A percentile compares a stretch with the other conserved stretches of the same genome.
These are phyloP conservation scores for Nicotiana benthamiana DNA, from an alignment of 257 asterid species.

Conservation along the genomic window DNA sequence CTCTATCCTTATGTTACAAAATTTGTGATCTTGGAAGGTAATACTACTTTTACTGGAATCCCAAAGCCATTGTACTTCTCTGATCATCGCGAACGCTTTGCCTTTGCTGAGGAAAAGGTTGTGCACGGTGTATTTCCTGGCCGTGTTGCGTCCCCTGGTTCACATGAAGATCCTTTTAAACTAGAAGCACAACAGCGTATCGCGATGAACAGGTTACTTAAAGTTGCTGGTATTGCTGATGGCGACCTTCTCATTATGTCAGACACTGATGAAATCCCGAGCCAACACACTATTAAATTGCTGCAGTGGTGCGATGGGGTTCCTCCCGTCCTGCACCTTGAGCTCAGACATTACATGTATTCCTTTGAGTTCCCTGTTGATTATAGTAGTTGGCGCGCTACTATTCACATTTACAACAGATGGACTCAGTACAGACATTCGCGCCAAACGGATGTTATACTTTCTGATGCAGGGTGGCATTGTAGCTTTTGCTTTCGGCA, in stretches of 20 bases:
- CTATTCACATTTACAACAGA: slow-evolving; percentile 43
- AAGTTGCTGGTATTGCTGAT: slow-evolving; percentile 44
- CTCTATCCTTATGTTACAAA: slow-evolving; percentile 59
- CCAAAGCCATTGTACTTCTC: slow-evolving; percentile 66
- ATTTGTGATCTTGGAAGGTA: slow-evolving; percentile 77
- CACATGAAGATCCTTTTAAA: slow-evolving; percentile 56
- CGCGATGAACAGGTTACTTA: slow-evolving; percentile 59
- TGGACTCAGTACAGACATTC: slow-evolving; percentile 72
- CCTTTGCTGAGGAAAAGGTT: slow-evolving; percentile 61
- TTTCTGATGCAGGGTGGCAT: slow-evolving; percentile 94
- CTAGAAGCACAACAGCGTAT: slow-evolving; percentile 67
- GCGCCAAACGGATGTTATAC: slow-evolving; percentile 49
- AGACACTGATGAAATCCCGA: slow-evolving; percentile 89
- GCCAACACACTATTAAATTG: slow-evolving; percentile 71
- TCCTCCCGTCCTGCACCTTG: slow-evolving; percentile 68
- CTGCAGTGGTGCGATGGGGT: slow-evolving; percentile 91
- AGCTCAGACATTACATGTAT: slow-evolving; percentile 58
- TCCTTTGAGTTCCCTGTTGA: slow-evolving; percentile 89
- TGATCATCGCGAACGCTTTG: slow-evolving; percentile 41
- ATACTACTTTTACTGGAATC: slow-evolving; percentile 91
- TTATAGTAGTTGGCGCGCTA: slow-evolving; percentile 79
- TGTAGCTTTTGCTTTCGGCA: slow-evolving; percentile 78
- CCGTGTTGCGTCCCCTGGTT: slow-evolving; percentile 30
- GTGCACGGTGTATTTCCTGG: slow-evolving; percentile 58
- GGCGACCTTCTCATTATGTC: slow-evolving; percentile 85